Conservation (phyloP, 306 rosid genomes). For the Adenanthera pavonina region DNA sequence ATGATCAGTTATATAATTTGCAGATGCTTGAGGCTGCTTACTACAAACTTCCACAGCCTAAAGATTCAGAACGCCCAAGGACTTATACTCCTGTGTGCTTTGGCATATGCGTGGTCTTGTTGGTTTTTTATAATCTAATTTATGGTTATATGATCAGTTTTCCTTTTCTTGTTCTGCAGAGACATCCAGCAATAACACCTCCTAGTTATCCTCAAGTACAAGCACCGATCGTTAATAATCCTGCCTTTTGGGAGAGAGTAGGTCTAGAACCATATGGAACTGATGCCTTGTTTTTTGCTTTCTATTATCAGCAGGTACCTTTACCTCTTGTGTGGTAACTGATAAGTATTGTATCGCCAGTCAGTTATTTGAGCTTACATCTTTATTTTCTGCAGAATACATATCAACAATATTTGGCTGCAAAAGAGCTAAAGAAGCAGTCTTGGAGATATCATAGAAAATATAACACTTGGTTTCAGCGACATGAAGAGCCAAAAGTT, state of each 20-base stretch:
- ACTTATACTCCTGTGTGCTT: slow-evolving; percentile 78
- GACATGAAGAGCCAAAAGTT: slow-evolving; percentile 98
- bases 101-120: slow-evolving; percentile 22
- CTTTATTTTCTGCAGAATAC: slow-evolving; percentile 71
- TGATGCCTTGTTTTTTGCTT: slow-evolving; percentile 89
- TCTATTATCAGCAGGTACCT: slow-evolving; percentile 92
- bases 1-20: slow-evolving; percentile 72
- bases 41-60: slow-evolving; percentile 80
- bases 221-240: slow-evolving; percentile 90
- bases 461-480: slow-evolving; percentile 95
- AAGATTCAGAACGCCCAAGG: slow-evolving; percentile 94
- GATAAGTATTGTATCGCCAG: slow-evolving; percentile 2
- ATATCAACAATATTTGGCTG: slow-evolving; percentile 94
- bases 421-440: slow-evolving; percentile 97
- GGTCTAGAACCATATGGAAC: slow-evolving; percentile 72
- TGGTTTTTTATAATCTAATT: slow-evolving; percentile 7
- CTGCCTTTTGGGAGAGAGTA: slow-evolving; percentile 93
- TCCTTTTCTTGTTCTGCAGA: slow-evolving; percentile 52
- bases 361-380: slow-evolving; percentile 36
- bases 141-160: slow-evolving; percentile 18
- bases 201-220: slow-evolving; percentile 91
- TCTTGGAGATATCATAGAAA: slow-evolving; percentile 99
- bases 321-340: slow-evolving; percentile 16
- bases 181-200: slow-evolving; percentile 84
- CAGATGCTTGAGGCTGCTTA: slow-evolving; percentile 93